phyloP scores from a whole-genome alignment of 164 flowering plant genomes.

The Nelumbo lutea region DNA sequence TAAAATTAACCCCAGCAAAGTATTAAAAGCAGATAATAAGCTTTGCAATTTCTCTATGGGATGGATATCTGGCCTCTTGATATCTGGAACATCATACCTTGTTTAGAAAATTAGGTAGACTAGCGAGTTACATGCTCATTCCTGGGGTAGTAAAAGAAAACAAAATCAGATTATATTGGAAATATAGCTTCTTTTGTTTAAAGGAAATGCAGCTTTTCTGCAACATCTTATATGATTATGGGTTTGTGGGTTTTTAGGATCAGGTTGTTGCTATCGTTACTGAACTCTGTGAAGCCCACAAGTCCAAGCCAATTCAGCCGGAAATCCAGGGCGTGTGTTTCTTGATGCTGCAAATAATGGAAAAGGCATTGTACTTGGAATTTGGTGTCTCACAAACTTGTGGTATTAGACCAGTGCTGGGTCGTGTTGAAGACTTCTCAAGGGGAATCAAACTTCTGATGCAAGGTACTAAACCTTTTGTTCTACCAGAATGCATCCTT shows the following conservation, averaged over 20 bases:
- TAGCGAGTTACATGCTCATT: not conserved
- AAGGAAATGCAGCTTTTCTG: not conserved
- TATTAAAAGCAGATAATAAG: no score
- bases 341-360: conserved; percentile 64
- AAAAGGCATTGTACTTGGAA: conserved; percentile 82
- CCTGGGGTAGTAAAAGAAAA: not conserved
- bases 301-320: conserved; percentile 27
- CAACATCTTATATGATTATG: not conserved
- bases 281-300: conserved; percentile 58
- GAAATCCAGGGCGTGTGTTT: conserved; percentile 47
- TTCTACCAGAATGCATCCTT: not conserved
- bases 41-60: not conserved
- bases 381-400: conserved; percentile 76
- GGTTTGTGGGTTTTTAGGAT: conserved; percentile 42
- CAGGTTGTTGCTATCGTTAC: conserved; percentile 68
- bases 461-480: conserved; percentile 39
- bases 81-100: not conserved
- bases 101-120: not conserved
- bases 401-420: conserved; percentile 77
- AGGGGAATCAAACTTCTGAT: conserved; percentile 55
- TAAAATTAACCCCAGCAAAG: not conserved
- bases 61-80: not conserved
- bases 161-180: not conserved
- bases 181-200: not conserved
- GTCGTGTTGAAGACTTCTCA: conserved; percentile 82